Evolutionary conservation across 768 basidiomycete species (phyloP).

Genomic region (Lanmaoa rubissima): DNA sequence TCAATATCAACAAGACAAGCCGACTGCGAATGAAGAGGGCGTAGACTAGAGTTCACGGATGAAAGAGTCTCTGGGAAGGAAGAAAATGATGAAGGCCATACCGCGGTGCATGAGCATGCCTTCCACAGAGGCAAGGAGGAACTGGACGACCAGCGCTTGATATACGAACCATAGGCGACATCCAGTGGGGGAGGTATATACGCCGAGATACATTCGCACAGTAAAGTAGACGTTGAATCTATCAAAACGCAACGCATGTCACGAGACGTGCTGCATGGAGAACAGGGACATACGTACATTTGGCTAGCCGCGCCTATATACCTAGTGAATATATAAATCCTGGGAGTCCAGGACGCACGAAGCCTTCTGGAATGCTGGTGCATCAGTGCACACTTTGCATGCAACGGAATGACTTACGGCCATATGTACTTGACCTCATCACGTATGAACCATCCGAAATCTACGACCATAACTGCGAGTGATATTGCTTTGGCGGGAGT

Average conservation of each 20-base stretch:
- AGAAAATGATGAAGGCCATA: constrained; percentile 1
- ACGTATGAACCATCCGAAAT: constrained; percentile 9
- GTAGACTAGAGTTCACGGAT: constrained; percentile 12
- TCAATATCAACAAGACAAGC: constrained; percentile 9
- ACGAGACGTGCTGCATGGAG: background rate
- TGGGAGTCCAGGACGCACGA: background rate
- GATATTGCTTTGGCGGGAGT: background rate
- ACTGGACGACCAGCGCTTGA: constrained; percentile 15
- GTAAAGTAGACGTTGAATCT: constrained; percentile 25
- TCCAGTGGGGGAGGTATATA: background rate
- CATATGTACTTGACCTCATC: constrained; percentile 20
- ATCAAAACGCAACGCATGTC: background rate
- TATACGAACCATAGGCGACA: constrained; percentile 20
- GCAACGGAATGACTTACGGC: constrained; percentile 16
- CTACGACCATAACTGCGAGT: constrained; percentile 16
- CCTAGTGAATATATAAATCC: background rate
- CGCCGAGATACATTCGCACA: constrained; percentile 16
- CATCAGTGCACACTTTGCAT: background rate
- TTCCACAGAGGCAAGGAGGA: constrained; percentile 13
- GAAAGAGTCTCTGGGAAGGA: background rate
- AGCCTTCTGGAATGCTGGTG: constrained; percentile 3
- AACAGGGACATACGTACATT: constrained; percentile 11
- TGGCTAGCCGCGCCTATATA: constrained; percentile 18
- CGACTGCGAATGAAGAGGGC: constrained; percentile 13
- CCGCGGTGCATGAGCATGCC: constrained; percentile 17